Conservation (phyloP, 257 asterid species). For the Solanum corneliomulleri region DNA sequence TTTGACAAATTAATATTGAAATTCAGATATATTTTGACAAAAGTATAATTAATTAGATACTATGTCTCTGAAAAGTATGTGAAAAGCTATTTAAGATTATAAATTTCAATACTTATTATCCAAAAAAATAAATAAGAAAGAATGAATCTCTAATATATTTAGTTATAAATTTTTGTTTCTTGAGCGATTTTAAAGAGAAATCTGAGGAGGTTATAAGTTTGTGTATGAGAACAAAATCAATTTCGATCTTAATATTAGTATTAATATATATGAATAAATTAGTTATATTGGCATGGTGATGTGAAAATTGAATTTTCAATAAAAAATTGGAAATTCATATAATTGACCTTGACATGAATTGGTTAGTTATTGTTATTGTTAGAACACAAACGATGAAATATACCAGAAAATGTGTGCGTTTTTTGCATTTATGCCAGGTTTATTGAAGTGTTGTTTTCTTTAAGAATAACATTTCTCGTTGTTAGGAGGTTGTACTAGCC, state of each 20-base stretch:
- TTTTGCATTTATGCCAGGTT: neutral
- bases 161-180: neutral
- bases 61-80: too few species aligned
- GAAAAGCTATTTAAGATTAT: too few species aligned
- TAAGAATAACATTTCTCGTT: too few species aligned
- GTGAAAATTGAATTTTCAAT: neutral
- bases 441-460: neutral
- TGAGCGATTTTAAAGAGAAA: neutral
- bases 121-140: neutral
- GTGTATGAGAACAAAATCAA: neutral
- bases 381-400: neutral
- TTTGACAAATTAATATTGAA: conserved; percentile 29
- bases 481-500: too few species aligned
- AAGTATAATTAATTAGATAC: too few species aligned
- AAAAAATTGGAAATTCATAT: neutral
- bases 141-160: neutral
- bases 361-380: neutral
- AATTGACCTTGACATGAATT: neutral
- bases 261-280: neutral
- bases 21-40: neutral
- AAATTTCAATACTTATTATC: neutral
- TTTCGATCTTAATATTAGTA: too few species aligned
- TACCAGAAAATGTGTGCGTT: neutral
- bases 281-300: neutral
- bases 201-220: neutral